A percentile compares a stretch with the other conserved stretches of the same genome.
Evolutionary conservation across 164 flowering plant genomes (phyloP).

Genomic region (Magnolia sinica): DNA sequence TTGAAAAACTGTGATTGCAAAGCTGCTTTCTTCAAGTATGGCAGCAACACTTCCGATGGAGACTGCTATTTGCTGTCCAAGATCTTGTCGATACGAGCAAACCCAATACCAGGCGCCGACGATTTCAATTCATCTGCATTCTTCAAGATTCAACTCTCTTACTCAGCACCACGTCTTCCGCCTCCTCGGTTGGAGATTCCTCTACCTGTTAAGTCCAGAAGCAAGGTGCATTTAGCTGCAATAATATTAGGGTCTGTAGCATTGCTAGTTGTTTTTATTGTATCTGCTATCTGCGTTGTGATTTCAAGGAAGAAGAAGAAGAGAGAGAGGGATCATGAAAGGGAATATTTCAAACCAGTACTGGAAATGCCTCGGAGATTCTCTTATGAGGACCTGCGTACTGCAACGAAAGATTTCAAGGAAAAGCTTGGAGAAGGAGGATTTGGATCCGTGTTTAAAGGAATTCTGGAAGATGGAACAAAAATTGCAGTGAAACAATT

Average conservation of each 20-base stretch:
- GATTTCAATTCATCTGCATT: slow-evolving; percentile 11
- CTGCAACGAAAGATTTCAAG: slow-evolving; percentile 20
- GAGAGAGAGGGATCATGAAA: background rate
- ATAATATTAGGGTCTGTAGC: slow-evolving; percentile 8
- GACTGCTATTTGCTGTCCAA: slow-evolving; percentile 14
- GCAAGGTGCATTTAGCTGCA: background rate
- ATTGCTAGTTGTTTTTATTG: background rate
- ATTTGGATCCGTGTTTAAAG: slow-evolving; percentile 30
- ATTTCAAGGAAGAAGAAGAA: background rate
- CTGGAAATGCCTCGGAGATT: slow-evolving; percentile 20
- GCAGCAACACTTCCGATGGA: background rate
- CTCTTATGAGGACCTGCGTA: slow-evolving; percentile 15
- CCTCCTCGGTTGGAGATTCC: background rate
- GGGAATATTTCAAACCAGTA: slow-evolving; percentile 1
- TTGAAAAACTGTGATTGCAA: background rate
- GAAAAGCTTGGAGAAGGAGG: slow-evolving; percentile 26
- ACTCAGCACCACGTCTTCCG: background rate
- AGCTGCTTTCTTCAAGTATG: background rate
- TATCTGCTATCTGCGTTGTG: background rate
- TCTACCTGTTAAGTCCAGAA: background rate
- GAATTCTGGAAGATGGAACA: slow-evolving; percentile 14
- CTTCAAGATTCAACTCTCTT: slow-evolving; percentile 18
- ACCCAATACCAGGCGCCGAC: background rate
- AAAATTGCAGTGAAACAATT: slow-evolving; percentile 29
- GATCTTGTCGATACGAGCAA: slow-evolving; percentile 12